These are phyloP conservation scores for Marsdenia floribunda DNA, from an alignment of 257 asterid species.

Conservation along the genomic window DNA sequence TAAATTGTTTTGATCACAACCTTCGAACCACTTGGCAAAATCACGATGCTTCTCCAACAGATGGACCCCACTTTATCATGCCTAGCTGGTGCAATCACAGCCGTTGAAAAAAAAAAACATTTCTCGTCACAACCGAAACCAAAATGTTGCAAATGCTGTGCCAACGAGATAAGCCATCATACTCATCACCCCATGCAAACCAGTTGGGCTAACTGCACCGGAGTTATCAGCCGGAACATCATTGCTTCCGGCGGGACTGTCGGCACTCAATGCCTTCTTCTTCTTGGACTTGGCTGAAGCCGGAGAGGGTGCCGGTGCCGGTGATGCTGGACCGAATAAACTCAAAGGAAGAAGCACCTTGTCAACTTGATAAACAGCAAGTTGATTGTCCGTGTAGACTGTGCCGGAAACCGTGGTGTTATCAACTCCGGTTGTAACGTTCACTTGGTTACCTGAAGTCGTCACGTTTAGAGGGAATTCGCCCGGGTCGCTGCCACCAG, in stretches of 20 bases:
- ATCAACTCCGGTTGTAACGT: slow-evolving; percentile 68
- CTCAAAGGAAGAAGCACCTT: slow-evolving; percentile 75
- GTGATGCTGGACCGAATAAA: slow-evolving; percentile 58
- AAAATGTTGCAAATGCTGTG: slow-evolving; percentile 22
- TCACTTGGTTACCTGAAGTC: slow-evolving; percentile 69
- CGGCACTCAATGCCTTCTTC: slow-evolving; percentile 37
- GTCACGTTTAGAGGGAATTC: slow-evolving; percentile 70
- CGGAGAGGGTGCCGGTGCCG: slow-evolving; percentile 53
- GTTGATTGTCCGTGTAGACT: slow-evolving; percentile 56
- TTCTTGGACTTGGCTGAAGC: slow-evolving; percentile 15
- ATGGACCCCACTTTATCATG: slow-evolving; percentile 5
- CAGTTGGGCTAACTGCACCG: slow-evolving; percentile 18
- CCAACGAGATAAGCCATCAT: slow-evolving; percentile 29
- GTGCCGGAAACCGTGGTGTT: slow-evolving; percentile 63
- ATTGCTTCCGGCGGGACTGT: slow-evolving; percentile 32
- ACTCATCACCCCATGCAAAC: slow-evolving; percentile 36
- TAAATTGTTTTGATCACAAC: slow-evolving; percentile 14
- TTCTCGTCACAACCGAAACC: slow-evolving; percentile 26
- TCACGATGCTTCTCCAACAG: not conserved
- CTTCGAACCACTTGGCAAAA: not conserved
- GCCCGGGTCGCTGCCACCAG: slow-evolving; percentile 52
- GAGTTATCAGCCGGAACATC: slow-evolving; percentile 53
- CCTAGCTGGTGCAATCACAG: slow-evolving; percentile 8
- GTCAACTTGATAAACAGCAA: slow-evolving; percentile 79
- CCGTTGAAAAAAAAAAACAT: not conserved